These are phyloP conservation scores for Fusarium pseudocircinatum DNA, from an alignment of 2,329 filamentous ascomycete genomes.

Conservation along the genomic window DNA sequence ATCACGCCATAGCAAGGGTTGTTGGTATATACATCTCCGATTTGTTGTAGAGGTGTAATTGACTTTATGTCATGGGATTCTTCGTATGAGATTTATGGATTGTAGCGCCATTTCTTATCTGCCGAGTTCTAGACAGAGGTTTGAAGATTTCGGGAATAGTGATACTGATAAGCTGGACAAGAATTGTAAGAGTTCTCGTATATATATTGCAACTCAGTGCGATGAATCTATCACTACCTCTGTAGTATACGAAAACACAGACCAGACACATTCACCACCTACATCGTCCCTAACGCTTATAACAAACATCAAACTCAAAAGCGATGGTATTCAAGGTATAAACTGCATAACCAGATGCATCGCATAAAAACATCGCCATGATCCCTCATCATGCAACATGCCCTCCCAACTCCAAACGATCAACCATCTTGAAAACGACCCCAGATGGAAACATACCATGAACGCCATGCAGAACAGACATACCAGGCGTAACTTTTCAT, in stretches of 20 bases:
- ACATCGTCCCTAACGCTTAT: too few relatives aligned
- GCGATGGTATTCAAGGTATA: conserved; percentile 11
- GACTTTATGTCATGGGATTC: neutral
- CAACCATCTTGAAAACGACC: neutral
- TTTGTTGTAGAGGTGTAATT: neutral
- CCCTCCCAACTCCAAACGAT: conserved; percentile 14
- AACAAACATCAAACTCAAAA: neutral
- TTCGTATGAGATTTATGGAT: neutral
- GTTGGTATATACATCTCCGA: neutral
- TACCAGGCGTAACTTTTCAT: conserved; percentile 5
- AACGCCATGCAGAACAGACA: conserved; percentile 26
- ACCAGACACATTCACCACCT: neutral
- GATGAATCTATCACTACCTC: neutral
- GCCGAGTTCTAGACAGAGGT: neutral
- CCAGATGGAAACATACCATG: neutral
- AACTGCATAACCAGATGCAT: conserved; percentile 8
- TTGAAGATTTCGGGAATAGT: neutral
- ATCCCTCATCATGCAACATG: neutral
- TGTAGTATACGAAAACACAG: too few relatives aligned
- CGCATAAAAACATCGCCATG: neutral
- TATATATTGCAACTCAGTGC: rapidly evolving
- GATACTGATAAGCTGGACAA: too few relatives aligned
- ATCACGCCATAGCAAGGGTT: conserved; percentile 35
- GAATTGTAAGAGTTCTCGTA: neutral
- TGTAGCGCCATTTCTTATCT: neutral